A percentile compares a stretch with the other conserved stretches of the same genome.
Evolutionary conservation across 2,329 filamentous ascomycete genomes (phyloP).

Genomic region (Paraconiothyrium brasiliense): DNA sequence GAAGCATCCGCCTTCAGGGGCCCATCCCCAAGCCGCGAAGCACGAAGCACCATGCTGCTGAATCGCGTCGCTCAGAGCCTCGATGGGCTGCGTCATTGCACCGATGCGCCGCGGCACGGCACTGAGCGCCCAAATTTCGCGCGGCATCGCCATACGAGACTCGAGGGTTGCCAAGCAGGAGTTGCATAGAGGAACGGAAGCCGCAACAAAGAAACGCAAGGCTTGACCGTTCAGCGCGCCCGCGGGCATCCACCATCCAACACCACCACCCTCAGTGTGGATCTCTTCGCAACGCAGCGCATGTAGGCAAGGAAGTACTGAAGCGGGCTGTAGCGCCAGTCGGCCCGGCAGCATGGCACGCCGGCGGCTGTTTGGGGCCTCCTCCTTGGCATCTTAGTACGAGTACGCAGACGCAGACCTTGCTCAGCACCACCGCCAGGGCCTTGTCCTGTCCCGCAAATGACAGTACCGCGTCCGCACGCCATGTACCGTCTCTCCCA

Average conservation of each 20-base stretch:
- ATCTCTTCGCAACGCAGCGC: neutral
- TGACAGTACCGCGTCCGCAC: constrained; percentile 43
- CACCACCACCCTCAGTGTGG: neutral
- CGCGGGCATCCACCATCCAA: neutral
- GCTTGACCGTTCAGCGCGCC: neutral
- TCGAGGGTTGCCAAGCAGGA: too few relatives aligned
- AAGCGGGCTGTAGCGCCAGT: constrained; percentile 14
- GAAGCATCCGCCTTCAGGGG: constrained; percentile 28
- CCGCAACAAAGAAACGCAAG: neutral
- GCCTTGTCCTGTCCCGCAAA: constrained; percentile 35
- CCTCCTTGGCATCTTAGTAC: constrained; percentile 24
- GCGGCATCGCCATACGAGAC: constrained; percentile 1
- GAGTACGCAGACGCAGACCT: neutral
- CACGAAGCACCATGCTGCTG: constrained; percentile 17
- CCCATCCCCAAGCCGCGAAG: constrained; percentile 25
- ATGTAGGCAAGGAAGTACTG: constrained; percentile 11
- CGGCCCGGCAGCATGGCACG: constrained; percentile 25
- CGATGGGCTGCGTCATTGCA: constrained; percentile 35
- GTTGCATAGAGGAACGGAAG: neutral
- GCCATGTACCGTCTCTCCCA: constrained; percentile 25
- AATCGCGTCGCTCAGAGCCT: constrained; percentile 13
- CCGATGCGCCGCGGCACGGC: constrained; percentile 13
- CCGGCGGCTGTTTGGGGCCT: constrained; percentile 23
- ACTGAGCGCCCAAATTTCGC: constrained; percentile 14
- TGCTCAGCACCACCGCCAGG: constrained; percentile 2